Conservation (phyloP, 2,329 filamentous ascomycete species). For the Phialophora verrucosa region DNA sequence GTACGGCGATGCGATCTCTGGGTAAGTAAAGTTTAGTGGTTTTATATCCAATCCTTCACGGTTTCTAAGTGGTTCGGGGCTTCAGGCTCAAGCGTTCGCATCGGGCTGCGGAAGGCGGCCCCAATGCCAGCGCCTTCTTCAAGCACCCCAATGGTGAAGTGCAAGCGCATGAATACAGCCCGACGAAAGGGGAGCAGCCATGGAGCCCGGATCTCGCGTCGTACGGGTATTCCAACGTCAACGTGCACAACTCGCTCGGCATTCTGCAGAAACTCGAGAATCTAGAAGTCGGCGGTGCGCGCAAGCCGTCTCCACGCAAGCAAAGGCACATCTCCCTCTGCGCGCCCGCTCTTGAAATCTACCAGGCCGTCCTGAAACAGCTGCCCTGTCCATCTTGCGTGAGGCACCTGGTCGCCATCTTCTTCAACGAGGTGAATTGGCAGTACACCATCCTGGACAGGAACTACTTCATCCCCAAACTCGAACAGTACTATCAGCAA, state of each 20-base stretch:
- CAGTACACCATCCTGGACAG: constrained; percentile 23
- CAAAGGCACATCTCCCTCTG: constrained; percentile 13
- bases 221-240: constrained; percentile 26
- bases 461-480: constrained; percentile 17
- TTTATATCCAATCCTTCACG: background rate
- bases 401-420: constrained; percentile 14
- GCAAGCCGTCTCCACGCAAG: constrained; percentile 1
- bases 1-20: constrained; percentile 15
- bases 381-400: constrained; percentile 21
- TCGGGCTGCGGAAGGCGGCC: background rate
- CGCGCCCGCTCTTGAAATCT: constrained; percentile 14
- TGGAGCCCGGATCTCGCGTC: constrained; percentile 17
- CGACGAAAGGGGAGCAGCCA: background rate
- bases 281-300: constrained; percentile 13
- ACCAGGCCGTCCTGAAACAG: constrained; percentile 18
- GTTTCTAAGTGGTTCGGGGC: background rate
- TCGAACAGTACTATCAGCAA: constrained; percentile 20
- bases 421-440: constrained; percentile 26
- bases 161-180: background rate
- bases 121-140: constrained; percentile 1
- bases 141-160: constrained; percentile 6
- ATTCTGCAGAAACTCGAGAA: constrained; percentile 24
- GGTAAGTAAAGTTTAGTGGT: constrained; percentile 2
- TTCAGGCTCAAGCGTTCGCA: background rate
- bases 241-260: constrained; percentile 20